Base-by-base conservation (phyloP, 352 stramenopile species). In the Discostella stelligera region DNA sequence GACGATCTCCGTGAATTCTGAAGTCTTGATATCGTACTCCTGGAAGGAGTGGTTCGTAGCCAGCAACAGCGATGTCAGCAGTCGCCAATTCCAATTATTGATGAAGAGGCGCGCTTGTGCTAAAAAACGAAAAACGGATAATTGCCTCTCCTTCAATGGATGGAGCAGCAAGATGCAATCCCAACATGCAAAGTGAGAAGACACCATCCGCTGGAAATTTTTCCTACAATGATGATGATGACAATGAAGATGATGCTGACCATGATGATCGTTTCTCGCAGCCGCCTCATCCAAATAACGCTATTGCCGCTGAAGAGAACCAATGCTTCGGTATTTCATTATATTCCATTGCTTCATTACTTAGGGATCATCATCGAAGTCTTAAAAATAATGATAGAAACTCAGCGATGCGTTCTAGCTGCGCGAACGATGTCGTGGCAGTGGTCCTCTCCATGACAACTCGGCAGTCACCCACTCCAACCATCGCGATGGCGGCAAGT, bases 191-290 rank as follows among this genome's bases (percentile, higher is more conserved):
- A 32, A 32, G 27, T 32, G 27, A 2, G 5, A 32, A 32, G 27
- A 32, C 2, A 32, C 27, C 20, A 27, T 20, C 21, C 52, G 20
- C 21, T 27, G 21, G 53, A 9, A 37, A 20, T 10, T 25, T 23
- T 20, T 3, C 3, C 21, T 0, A 10, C 53, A 46, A 46, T 3
- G 53, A 61, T 37, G 53, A 61, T 37, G 53, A 23, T 23, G 39
- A 52, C 0, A 39, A 48, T 30, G 44, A 23, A 4, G 41, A 56
- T 14, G 49, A 21, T n/a, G 25, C 23, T 9, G 27, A 9, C 16
- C n/a, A 20, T 6, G 60, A 67, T 9, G 62, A 60, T 37, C 46
- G 48, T 37, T 69, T 69, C 23, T 69, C 62, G 14, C 62, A 69
- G 62, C 20, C 48, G 32, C 18, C 20, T 39, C 20, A 52, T 9